A percentile compares a stretch with the other conserved stretches of the same genome.
phyloP scores from a whole-genome alignment of 352 stramenopile genomes.

The Elongisporangium senticosum region DNA sequence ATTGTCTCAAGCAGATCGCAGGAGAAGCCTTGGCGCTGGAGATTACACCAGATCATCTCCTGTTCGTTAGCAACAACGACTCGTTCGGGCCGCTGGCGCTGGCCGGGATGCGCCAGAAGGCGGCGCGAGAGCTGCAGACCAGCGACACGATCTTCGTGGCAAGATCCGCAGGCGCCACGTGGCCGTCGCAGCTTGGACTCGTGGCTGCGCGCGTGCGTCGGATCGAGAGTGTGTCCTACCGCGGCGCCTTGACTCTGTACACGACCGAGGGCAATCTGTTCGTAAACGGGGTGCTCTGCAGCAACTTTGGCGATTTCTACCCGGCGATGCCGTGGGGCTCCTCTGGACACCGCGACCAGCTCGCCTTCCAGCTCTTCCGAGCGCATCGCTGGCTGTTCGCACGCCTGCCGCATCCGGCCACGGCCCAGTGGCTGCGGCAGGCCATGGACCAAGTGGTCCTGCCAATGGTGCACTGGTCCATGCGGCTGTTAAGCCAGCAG shows the following conservation, averaged over 20 bases:
- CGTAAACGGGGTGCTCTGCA: slow-evolving; percentile 63
- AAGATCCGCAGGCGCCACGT: not conserved
- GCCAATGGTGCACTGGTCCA: slow-evolving; percentile 19
- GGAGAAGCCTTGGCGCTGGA: slow-evolving; percentile 14
- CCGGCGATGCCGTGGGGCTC: slow-evolving; percentile 15
- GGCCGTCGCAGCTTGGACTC: slow-evolving; percentile 12
- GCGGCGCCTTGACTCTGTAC: slow-evolving; percentile 52
- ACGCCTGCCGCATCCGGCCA: slow-evolving; percentile 37
- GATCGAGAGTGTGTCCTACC: not conserved
- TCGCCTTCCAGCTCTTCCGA: slow-evolving; percentile 45
- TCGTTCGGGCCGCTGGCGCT: slow-evolving; percentile 1
- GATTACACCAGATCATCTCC: slow-evolving; percentile 43
- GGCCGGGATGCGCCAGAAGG: slow-evolving; percentile 28
- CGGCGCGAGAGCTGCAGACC: slow-evolving; percentile 35
- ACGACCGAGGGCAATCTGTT: slow-evolving; percentile 61
- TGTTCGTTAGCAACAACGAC: slow-evolving; percentile 20
- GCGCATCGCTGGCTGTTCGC: slow-evolving; percentile 44
- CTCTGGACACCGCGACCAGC: slow-evolving; percentile 21
- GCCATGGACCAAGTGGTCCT: slow-evolving; percentile 48
- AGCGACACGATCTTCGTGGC: slow-evolving; percentile 40
- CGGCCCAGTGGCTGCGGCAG: slow-evolving; percentile 26
- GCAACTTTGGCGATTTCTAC: slow-evolving; percentile 76
- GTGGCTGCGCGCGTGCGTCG: slow-evolving; percentile 10
- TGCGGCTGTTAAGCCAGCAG: not conserved
- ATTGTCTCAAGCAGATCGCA: slow-evolving; percentile 3